Evolutionary conservation across 352 stramenopile species (phyloP).

Genomic region (Thalassiosira exigua): DNA sequence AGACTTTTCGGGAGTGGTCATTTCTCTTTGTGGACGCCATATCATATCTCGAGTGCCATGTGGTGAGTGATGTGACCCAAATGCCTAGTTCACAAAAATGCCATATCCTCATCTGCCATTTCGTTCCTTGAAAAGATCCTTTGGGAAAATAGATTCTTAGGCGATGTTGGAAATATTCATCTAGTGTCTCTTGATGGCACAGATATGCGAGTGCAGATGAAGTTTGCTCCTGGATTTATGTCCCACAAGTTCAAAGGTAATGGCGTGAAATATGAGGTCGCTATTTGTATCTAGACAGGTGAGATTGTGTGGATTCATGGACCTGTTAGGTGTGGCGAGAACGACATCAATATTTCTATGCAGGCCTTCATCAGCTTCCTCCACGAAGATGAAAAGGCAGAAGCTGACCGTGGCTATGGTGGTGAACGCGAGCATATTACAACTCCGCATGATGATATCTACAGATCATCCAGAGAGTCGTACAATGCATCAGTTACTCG

Average conservation of each 20-base stretch:
- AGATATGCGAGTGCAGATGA: constrained; percentile 47
- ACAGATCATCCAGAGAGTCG: constrained; percentile 4
- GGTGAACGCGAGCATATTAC: constrained; percentile 25
- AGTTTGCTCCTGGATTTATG: constrained; percentile 30
- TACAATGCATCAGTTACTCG: neutral
- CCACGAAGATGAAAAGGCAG: constrained; percentile 35
- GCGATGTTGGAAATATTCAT: constrained; percentile 26
- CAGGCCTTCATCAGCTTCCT: constrained; percentile 30
- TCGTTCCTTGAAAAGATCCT: constrained; percentile 22
- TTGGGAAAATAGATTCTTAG: constrained; percentile 25
- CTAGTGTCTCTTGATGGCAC: constrained; percentile 55
- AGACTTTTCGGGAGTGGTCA: constrained; percentile 49
- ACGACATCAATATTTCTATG: constrained; percentile 40
- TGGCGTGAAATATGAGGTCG: constrained; percentile 58
- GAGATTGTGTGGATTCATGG: constrained; percentile 56
- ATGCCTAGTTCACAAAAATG: constrained; percentile 9
- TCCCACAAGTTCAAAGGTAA: constrained; percentile 51
- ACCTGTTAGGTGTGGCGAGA: constrained; percentile 31
- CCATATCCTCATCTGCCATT: neutral
- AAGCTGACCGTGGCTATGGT: constrained; percentile 47
- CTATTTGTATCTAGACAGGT: constrained; percentile 41
- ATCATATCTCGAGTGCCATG: constrained; percentile 23
- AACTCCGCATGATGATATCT: constrained; percentile 9
- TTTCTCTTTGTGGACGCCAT: constrained; percentile 41
- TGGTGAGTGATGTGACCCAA: constrained; percentile 34